Evolutionary conservation across 345 rosid genomes (phyloP).

Genomic region (Viola odorata): DNA sequence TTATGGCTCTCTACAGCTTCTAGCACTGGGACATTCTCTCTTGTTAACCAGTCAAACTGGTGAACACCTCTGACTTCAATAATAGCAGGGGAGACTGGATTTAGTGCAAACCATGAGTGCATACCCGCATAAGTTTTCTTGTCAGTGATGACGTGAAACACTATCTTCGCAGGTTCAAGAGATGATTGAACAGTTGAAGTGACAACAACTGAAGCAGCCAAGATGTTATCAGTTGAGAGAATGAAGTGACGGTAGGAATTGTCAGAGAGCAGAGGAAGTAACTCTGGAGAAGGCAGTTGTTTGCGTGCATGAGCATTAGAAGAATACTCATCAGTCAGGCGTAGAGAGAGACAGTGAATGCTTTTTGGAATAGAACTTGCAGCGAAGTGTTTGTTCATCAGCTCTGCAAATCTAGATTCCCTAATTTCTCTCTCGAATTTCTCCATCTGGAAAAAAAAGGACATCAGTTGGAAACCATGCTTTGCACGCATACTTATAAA

Average conservation of each 20-base stretch:
- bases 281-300: slow-evolving; percentile 97
- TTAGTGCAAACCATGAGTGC: slow-evolving; percentile 99
- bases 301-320: slow-evolving; percentile 97
- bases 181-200: slow-evolving; percentile 82
- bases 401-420: slow-evolving; percentile 88
- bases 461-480: slow-evolving; percentile 1
- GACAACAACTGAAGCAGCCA: slow-evolving; percentile 99
- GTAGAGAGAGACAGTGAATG: slow-evolving; percentile 91
- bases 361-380: slow-evolving; percentile 98
- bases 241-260: slow-evolving; percentile 83
- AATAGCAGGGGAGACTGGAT: slow-evolving; percentile 78
- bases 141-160: slow-evolving; percentile 94
- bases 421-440: slow-evolving; percentile 78
- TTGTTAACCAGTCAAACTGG: slow-evolving; percentile 97
- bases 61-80: slow-evolving; percentile 95
- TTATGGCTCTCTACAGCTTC: slow-evolving; percentile 93
- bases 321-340: slow-evolving; percentile 96
- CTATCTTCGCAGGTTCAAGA: slow-evolving; percentile 80
- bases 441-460: slow-evolving; percentile 62
- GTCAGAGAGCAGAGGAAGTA: slow-evolving; percentile 89
- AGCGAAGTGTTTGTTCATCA: slow-evolving; percentile 98
- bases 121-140: slow-evolving; percentile 98
- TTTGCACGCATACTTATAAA: not conserved
- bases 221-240: slow-evolving; percentile 85
- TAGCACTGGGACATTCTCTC: slow-evolving; percentile 98